Evolutionary conservation across 2,329 filamentous ascomycete species (phyloP).

Genomic region (Arthrinium phaeospermum): DNA sequence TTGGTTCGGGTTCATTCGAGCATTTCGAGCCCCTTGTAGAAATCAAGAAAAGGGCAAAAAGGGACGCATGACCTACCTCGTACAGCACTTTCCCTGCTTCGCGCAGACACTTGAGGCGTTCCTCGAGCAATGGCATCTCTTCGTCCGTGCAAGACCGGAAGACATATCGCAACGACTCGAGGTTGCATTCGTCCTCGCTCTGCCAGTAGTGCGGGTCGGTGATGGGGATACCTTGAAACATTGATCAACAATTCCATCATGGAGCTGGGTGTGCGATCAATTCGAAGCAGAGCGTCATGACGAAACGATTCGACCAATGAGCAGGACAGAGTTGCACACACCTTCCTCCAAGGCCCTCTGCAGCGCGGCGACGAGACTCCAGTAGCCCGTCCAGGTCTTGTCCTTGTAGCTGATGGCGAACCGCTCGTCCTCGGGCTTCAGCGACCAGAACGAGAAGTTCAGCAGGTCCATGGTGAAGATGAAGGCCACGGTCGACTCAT

Average conservation of each 20-base stretch:
- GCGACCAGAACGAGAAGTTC: constrained; percentile 98
- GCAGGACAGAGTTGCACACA: constrained; percentile 41
- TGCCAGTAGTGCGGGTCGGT: constrained; percentile 89
- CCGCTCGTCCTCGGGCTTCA: constrained; percentile 68
- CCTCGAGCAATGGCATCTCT: constrained; percentile 81
- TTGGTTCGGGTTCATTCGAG: constrained; percentile 25
- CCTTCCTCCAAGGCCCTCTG: constrained; percentile 89
- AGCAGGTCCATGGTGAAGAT: constrained; percentile 97
- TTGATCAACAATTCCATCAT: constrained; percentile 16
- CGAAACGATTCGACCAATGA: neutral
- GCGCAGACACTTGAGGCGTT: constrained; percentile 78
- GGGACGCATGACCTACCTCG: constrained; percentile 58
- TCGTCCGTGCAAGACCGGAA: constrained; percentile 89
- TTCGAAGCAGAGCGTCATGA: constrained; percentile 29
- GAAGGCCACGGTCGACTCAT: constrained; percentile 83
- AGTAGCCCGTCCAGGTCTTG: constrained; percentile 90
- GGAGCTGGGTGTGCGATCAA: neutral
- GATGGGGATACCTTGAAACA: constrained; percentile 75
- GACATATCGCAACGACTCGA: constrained; percentile 74
- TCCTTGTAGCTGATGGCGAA: constrained; percentile 85
- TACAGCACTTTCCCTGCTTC: constrained; percentile 84
- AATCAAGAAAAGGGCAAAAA: constrained; percentile 18
- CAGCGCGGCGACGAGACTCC: constrained; percentile 87
- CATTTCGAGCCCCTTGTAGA: constrained; percentile 13
- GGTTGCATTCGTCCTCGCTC: constrained; percentile 74